A percentile compares a stretch with the other conserved stretches of the same genome.
Conservation (phyloP, 2,329 filamentous ascomycete species). For the Microdochium paspali region DNA sequence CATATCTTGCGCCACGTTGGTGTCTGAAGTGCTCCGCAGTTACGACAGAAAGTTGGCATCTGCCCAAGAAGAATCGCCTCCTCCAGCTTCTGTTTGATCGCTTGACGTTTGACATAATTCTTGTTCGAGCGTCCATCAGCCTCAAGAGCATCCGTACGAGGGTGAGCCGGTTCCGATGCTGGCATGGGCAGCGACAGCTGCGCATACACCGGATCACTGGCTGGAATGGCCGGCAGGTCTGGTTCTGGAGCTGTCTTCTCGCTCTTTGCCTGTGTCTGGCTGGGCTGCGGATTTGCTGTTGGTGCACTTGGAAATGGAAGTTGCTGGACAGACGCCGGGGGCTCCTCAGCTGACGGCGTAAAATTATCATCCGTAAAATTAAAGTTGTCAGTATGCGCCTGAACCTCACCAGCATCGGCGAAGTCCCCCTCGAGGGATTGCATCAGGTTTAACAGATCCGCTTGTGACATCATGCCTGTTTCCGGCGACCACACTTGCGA, state of each 20-base stretch:
- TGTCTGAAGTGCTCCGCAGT: slow-evolving; percentile 92
- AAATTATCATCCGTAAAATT: slow-evolving; percentile 8
- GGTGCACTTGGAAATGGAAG: background rate
- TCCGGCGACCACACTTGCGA: background rate
- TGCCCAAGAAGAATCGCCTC: slow-evolving; percentile 66
- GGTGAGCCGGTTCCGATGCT: slow-evolving; percentile 28
- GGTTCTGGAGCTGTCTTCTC: slow-evolving; percentile 13
- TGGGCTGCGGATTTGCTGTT: slow-evolving; percentile 7
- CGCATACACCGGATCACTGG: slow-evolving; percentile 34
- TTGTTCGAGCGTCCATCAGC: slow-evolving; percentile 42
- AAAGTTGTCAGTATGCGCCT: slow-evolving; percentile 9
- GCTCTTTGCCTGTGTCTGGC: slow-evolving; percentile 10
- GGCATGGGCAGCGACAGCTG: slow-evolving; percentile 18
- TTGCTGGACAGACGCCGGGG: slow-evolving; percentile 4
- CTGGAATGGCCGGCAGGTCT: slow-evolving; percentile 26
- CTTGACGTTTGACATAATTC: slow-evolving; percentile 53
- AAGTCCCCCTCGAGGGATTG: slow-evolving; percentile 10
- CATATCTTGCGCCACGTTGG: slow-evolving; percentile 94
- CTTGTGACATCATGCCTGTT: slow-evolving; percentile 2
- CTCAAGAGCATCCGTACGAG: slow-evolving; percentile 31
- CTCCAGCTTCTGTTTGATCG: slow-evolving; percentile 50
- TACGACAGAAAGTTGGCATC: slow-evolving; percentile 80
- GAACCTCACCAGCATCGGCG: slow-evolving; percentile 6
- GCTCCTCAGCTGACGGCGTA: slow-evolving; percentile 6
- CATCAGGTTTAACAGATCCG: slow-evolving; percentile 10